Base-by-base conservation (phyloP, 108 stramenopile species). In the Epipyxis sp. region DNA sequence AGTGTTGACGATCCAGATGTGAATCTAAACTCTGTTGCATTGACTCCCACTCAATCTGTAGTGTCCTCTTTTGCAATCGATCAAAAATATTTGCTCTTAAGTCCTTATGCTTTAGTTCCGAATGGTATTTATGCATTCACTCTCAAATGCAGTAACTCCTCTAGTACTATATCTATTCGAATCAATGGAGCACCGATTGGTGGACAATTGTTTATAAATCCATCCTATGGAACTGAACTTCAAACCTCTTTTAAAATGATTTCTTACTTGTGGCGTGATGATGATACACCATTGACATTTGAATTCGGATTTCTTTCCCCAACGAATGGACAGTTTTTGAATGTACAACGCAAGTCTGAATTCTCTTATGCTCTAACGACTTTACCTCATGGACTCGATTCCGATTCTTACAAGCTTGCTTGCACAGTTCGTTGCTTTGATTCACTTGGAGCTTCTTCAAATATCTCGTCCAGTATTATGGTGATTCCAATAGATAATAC, bases 141-240 rank as follows among this genome's bases (percentile, higher is more conserved):
- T 16, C 34, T 65, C 34, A 32, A 16, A 32, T 65, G 61, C 34
- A 32, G 34, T 32, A 65, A 65, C 25, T 25, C 25, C 54, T 20
- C 54, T 16, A n/a, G 30, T 65, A 32, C 61, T 32, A 65, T 65
- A 65, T 65, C 61, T 65, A 65, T 65, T 65, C 30, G 30, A 65
- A 65, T 32, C 61, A 65, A 65, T 65, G 61, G 61, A 32, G 61
- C 61, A 32, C 61, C 61, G 34, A 16, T 32, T 32, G 61, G 30
- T 10, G 61, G 61, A 65, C 61, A 32, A 65, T 65, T 65, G 20
- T 16, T 32, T 65, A 32, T 65, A 32, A 65, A 65, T 6, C 61
- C 61, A 32, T 65, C 34, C 30, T 32, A 65, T 32, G 61, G 61
- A 65, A 65, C 20, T 10, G 61, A 65, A 32, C 61, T 65, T 32